phyloP scores from a whole-genome alignment of 2,329 filamentous ascomycete genomes.

The Colletotrichum lentis region DNA sequence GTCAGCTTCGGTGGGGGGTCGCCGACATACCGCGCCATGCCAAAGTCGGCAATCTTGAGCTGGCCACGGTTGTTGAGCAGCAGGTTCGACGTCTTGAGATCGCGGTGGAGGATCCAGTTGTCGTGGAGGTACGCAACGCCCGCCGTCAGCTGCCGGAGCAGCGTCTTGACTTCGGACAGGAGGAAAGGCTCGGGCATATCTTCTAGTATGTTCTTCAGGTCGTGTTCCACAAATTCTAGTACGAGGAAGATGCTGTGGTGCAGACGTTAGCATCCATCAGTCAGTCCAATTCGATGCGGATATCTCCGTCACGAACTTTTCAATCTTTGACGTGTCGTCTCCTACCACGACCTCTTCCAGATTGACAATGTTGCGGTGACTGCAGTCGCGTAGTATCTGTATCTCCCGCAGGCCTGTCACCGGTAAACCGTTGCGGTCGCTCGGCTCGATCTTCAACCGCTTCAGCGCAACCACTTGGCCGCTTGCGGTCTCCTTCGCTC shows the following conservation, averaged over 20 bases:
- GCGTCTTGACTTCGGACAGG: slow-evolving; percentile 89
- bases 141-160: slow-evolving; percentile 81
- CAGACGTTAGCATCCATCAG: slow-evolving; percentile 38
- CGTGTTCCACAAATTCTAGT: slow-evolving; percentile 97
- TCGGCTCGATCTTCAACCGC: slow-evolving; percentile 86
- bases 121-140: slow-evolving; percentile 87
- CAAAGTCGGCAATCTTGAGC: slow-evolving; percentile 97
- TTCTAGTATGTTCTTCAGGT: slow-evolving; percentile 90
- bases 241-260: slow-evolving; percentile 82
- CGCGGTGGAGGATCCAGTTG: slow-evolving; percentile 90
- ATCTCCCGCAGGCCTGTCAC: slow-evolving; percentile 95
- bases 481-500: slow-evolving; percentile 77
- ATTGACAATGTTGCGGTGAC: slow-evolving; percentile 82
- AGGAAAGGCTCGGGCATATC: slow-evolving; percentile 95
- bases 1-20: slow-evolving; percentile 82
- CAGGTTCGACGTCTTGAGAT: slow-evolving; percentile 92
- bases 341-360: slow-evolving; percentile 87
- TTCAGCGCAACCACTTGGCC: slow-evolving; percentile 90
- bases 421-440: slow-evolving; percentile 78
- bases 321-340: slow-evolving; percentile 61
- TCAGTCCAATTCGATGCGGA: slow-evolving; percentile 47
- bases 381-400: slow-evolving; percentile 82
- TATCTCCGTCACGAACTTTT: slow-evolving; percentile 54
- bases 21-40: slow-evolving; percentile 91
- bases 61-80: slow-evolving; percentile 94